Conservation (phyloP, 2,329 filamentous ascomycete genomes). For the Emergomyces orientalis region DNA sequence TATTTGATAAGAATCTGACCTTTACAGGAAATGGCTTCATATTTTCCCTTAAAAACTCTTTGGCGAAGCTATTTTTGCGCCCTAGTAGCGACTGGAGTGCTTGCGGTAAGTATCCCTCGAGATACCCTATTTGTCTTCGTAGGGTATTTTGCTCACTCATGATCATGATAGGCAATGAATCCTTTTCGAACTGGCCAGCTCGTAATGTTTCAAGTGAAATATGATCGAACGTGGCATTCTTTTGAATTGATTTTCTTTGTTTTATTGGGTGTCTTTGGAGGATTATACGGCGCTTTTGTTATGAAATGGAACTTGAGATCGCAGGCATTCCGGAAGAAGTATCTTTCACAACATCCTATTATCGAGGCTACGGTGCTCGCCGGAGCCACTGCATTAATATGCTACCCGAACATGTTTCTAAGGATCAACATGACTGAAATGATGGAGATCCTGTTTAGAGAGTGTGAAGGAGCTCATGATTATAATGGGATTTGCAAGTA, state of each 20-base stretch:
- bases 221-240: slow-evolving; percentile 95
- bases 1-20: background rate
- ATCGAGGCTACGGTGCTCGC: slow-evolving; percentile 80
- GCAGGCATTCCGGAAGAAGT: slow-evolving; percentile 89
- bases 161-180: slow-evolving; percentile 63
- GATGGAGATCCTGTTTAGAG: slow-evolving; percentile 94
- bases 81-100: slow-evolving; percentile 81
- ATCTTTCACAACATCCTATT: slow-evolving; percentile 72
- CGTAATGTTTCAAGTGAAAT: slow-evolving; percentile 97
- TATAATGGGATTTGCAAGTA: slow-evolving; percentile 83
- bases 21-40: slow-evolving; percentile 74
- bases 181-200: slow-evolving; percentile 93
- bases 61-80: slow-evolving; percentile 99
- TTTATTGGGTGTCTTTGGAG: slow-evolving; percentile 83
- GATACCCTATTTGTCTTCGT: background rate
- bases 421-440: slow-evolving; percentile 98
- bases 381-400: slow-evolving; percentile 76
- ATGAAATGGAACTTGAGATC: slow-evolving; percentile 95
- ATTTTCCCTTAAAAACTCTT: slow-evolving; percentile 93
- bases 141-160: background rate
- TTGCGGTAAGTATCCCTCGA: slow-evolving; percentile 48
- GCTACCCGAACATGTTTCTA: slow-evolving; percentile 91
- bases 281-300: slow-evolving; percentile 89
- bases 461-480: slow-evolving; percentile 81
- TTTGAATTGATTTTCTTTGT: slow-evolving; percentile 93